Evolutionary conservation across 371 early-diverging fungal genomes (phyloP).

Genomic region (Syncephalastrum racemosum): DNA sequence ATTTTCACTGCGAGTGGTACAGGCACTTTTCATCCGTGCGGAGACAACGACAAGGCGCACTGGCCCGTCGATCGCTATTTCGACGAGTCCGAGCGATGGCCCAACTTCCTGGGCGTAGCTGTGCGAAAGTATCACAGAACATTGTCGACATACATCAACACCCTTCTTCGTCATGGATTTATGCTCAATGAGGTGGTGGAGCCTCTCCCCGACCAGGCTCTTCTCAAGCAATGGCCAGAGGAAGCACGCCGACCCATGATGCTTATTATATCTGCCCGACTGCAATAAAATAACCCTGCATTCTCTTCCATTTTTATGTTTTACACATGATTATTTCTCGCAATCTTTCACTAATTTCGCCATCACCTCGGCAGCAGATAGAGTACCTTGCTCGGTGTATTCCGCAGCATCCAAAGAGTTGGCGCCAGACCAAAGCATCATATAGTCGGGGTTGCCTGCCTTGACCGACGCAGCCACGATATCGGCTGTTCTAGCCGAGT

Average conservation of each 20-base stretch:
- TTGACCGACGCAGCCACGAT: conserved; percentile 31
- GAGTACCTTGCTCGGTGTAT: conserved; percentile 33
- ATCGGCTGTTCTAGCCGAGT: conserved; percentile 42
- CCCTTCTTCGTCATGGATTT: conserved; percentile 17
- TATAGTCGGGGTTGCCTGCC: conserved; percentile 27
- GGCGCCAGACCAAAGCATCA: conserved; percentile 32
- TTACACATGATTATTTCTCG: neutral
- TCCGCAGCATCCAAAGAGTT: conserved; percentile 25
- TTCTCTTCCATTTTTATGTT: neutral
- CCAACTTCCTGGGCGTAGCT: conserved; percentile 14
- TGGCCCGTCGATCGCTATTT: conserved; percentile 26
- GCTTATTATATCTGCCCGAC: conserved; percentile 19
- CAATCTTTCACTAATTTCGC: conserved; percentile 26
- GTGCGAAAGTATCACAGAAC: conserved; percentile 25
- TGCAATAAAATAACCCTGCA: neutral
- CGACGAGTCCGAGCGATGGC: conserved; percentile 9
- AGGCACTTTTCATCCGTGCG: conserved; percentile 9
- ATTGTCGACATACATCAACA: conserved; percentile 21
- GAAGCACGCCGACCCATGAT: conserved; percentile 21
- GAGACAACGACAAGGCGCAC: conserved; percentile 10
- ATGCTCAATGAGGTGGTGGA: conserved; percentile 15
- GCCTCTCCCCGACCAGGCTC: conserved; percentile 13
- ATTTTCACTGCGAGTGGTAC: conserved; percentile 22
- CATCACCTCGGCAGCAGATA: conserved; percentile 30
- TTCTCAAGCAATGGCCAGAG: conserved; percentile 8